These are phyloP conservation scores for Angophora floribunda DNA, from an alignment of 345 rosid genomes.

Conservation along the genomic window DNA sequence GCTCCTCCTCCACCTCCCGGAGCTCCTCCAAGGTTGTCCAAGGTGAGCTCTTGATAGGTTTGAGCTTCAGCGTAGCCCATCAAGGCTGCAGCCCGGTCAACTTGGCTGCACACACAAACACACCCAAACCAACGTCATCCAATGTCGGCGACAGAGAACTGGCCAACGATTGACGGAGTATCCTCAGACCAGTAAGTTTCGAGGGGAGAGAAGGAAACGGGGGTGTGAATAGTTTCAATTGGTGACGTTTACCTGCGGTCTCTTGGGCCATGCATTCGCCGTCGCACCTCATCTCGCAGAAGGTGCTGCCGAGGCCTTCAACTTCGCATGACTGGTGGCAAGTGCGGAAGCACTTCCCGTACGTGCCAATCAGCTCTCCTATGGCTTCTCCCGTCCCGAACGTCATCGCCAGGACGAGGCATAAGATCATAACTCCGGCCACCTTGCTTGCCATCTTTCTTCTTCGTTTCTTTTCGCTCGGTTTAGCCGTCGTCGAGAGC, in stretches of 20 bases:
- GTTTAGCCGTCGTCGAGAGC: neutral
- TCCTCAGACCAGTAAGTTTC: neutral
- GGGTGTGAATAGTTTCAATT: neutral
- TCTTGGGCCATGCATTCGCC: conserved; percentile 10
- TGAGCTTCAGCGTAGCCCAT: neutral
- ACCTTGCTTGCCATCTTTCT: conserved; percentile 12
- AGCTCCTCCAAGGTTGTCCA: neutral
- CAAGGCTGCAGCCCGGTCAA: neutral
- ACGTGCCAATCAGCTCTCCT: neutral
- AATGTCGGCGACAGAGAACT: neutral
- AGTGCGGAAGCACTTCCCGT: neutral
- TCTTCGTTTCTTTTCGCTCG: neutral
- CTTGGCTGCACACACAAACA: neutral
- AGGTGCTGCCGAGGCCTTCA: neutral
- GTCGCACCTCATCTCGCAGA: conserved; percentile 28
- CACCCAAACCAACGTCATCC: neutral
- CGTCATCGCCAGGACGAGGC: conserved; percentile 7
- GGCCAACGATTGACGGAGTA: neutral
- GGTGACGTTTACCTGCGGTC: neutral
- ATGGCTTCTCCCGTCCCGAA: neutral
- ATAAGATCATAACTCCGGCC: conserved; percentile 4
- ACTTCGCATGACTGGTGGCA: conserved; percentile 6
- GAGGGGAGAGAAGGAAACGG: neutral
- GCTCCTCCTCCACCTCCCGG: neutral
- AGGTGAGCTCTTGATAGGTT: neutral